phyloP scores from a whole-genome alignment of 495 filamentous ascomycete genomes.

The Apodospora peruviana region DNA sequence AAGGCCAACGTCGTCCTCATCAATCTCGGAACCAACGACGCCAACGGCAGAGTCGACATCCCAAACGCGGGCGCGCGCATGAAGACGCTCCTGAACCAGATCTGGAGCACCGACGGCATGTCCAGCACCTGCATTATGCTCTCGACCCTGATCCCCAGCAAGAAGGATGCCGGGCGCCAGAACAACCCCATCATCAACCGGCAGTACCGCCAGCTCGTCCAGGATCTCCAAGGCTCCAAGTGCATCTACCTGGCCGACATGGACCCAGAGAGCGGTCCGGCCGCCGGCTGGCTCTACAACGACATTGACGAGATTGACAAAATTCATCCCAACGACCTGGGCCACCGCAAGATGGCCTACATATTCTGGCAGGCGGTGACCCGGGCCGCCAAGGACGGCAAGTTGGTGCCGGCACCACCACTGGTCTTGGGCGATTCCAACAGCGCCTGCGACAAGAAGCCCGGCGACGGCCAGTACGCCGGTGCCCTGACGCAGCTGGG shows the following conservation, averaged over 20 bases:
- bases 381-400: background rate
- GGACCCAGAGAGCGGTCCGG: background rate
- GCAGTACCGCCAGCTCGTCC: background rate
- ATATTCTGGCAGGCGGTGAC: background rate
- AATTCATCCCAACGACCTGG: constrained; percentile 1
- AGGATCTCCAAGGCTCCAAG: background rate
- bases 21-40: constrained; percentile 13
- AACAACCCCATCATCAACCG: constrained; percentile 2
- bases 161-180: background rate
- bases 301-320: background rate
- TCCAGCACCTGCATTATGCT: constrained; percentile 5
- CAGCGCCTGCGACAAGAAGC: background rate
- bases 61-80: constrained; percentile 10
- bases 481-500: background rate
- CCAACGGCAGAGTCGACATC: background rate
- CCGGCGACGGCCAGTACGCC: background rate
- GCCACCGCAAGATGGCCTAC: background rate
- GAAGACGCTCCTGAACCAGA: constrained; percentile 15
- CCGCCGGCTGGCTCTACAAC: background rate
- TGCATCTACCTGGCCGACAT: constrained; percentile 4
- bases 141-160: constrained; percentile 2
- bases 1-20: constrained; percentile 13
- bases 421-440: background rate
- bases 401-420: background rate
- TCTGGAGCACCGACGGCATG: background rate